Evolutionary conservation across 1,284 basidiomycete species (phyloP).

Genomic region (Amylostereum areolatum): DNA sequence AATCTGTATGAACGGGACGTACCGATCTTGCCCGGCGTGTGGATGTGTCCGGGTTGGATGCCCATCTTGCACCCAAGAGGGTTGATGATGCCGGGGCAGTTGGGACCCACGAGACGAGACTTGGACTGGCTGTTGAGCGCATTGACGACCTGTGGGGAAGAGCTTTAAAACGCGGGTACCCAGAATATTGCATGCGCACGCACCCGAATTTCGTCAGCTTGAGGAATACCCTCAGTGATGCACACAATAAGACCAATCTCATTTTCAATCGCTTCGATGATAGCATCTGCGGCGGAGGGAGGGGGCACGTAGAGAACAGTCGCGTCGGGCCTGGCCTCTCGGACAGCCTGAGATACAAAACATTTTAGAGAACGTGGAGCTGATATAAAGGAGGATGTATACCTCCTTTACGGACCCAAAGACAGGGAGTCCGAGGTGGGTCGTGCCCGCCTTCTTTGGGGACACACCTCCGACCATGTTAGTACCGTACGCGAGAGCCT

Average conservation of each 20-base stretch:
- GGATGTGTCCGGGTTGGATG: slow-evolving; percentile 98
- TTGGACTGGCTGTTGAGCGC: slow-evolving; percentile 93
- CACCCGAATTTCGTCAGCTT: slow-evolving; percentile 90
- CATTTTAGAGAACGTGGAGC: not conserved
- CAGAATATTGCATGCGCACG: slow-evolving; percentile 14
- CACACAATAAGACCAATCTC: slow-evolving; percentile 96
- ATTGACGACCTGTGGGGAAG: slow-evolving; percentile 68
- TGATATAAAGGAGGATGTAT: slow-evolving; percentile 15
- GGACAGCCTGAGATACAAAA: slow-evolving; percentile 59
- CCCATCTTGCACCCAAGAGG: slow-evolving; percentile 99
- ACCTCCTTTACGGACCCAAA: slow-evolving; percentile 93
- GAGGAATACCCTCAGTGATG: slow-evolving; percentile 96
- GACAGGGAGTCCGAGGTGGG: slow-evolving; percentile 92
- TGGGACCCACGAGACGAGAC: slow-evolving; percentile 92
- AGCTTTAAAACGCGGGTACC: not conserved
- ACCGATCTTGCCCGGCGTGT: slow-evolving; percentile 93
- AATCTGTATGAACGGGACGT: slow-evolving; percentile 15
- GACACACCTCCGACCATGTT: slow-evolving; percentile 98
- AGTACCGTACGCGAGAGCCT: slow-evolving; percentile 93
- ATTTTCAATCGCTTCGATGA: slow-evolving; percentile 96
- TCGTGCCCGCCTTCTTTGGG: slow-evolving; percentile 95
- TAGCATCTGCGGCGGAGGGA: slow-evolving; percentile 88
- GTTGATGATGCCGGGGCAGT: slow-evolving; percentile 98
- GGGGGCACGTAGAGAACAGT: slow-evolving; percentile 96
- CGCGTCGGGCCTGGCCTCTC: slow-evolving; percentile 82